Base-by-base conservation (phyloP, 805 yeast species). In the Metschnikowia picachoensis region DNA sequence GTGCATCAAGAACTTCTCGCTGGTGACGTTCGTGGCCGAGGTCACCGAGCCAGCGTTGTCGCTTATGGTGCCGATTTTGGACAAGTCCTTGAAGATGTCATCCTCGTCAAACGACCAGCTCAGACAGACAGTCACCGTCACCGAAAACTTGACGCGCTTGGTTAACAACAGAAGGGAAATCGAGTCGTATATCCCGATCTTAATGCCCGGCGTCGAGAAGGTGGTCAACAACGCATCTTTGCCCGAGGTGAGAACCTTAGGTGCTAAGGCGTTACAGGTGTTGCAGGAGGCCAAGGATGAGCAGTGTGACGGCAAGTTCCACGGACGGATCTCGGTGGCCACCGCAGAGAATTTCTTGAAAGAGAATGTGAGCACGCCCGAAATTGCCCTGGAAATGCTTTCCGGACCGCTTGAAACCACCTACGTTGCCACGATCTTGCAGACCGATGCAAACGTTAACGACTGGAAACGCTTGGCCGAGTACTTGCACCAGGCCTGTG, bases 11-110 rank as follows among this genome's bases (percentile, higher is more conserved):
- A 80, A 92, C 37, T 77, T 92, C 52, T 85, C 96, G 2, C 86
- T 95, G 35, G 97, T 92, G 44, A 94, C 99, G 0, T 92, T 92
- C 66, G 98, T 92, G 41, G 96, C 99, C 39, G 99, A 94, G 72
- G 99, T 92, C 52, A 94, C 97, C 13, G 98, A 91, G 72, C 95
- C 98, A 5, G 95, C 95, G 4, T 75, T 92, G 57, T 80, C 98
- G 8, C 70, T 92, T 47, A 75, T 92, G 60, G 97, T 88, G 38
- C 99, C 99, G 39, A 91, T 91, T 55, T 78, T 92, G 60, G 90
- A 82, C 63, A 88, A 91, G 65, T 92, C 98, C 2, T 76, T 92
- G 60, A 85, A 85, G 60, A 80, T 86, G 73, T 80, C 92, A 34
- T 84, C 96, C 1, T 85, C 95, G 4, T 85, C 97, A 15, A 97